A percentile compares a stretch with the other conserved stretches of the same genome.
Conservation (phyloP, 805 yeast genomes). For the Schwanniomyces occidentalis region DNA sequence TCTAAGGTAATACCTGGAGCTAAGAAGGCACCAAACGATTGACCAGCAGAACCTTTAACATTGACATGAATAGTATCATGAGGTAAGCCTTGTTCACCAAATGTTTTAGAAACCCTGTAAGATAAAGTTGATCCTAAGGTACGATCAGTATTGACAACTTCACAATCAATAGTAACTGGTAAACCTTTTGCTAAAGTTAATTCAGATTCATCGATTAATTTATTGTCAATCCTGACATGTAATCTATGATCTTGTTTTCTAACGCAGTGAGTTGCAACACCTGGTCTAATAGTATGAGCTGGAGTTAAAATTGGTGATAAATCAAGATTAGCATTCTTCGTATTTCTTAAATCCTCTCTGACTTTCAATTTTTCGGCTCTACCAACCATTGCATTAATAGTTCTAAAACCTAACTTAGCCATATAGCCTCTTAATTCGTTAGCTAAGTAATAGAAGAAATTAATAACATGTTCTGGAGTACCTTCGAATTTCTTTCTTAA, state of each 20-base stretch:
- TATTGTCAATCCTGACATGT: constrained; percentile 92
- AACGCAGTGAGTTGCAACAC: constrained; percentile 90
- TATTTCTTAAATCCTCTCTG: constrained; percentile 79
- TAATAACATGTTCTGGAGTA: constrained; percentile 97
- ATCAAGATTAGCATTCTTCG: constrained; percentile 90
- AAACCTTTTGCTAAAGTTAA: constrained; percentile 93
- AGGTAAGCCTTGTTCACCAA: constrained; percentile 92
- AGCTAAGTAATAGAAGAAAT: constrained; percentile 93
- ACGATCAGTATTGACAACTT: constrained; percentile 94
- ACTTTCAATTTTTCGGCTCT: constrained; percentile 88
- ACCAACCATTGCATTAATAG: constrained; percentile 97
- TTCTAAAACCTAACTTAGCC: constrained; percentile 95
- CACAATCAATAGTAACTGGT: constrained; percentile 91
- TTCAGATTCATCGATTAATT: constrained; percentile 94
- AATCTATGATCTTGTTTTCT: constrained; percentile 92
- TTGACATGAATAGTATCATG: constrained; percentile 95
- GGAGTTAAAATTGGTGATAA: constrained; percentile 94
- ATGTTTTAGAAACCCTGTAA: constrained; percentile 87
- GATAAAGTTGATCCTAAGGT: constrained; percentile 94
- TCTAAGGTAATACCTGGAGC: constrained; percentile 95
- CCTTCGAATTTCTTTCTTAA: constrained; percentile 90
- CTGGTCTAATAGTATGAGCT: constrained; percentile 94
- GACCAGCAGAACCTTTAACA: constrained; percentile 93
- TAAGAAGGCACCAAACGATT: constrained; percentile 96
- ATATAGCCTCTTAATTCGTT: constrained; percentile 88